phyloP scores from a whole-genome alignment of 495 filamentous ascomycete genomes.

The Aspergillus egyptiacus region DNA sequence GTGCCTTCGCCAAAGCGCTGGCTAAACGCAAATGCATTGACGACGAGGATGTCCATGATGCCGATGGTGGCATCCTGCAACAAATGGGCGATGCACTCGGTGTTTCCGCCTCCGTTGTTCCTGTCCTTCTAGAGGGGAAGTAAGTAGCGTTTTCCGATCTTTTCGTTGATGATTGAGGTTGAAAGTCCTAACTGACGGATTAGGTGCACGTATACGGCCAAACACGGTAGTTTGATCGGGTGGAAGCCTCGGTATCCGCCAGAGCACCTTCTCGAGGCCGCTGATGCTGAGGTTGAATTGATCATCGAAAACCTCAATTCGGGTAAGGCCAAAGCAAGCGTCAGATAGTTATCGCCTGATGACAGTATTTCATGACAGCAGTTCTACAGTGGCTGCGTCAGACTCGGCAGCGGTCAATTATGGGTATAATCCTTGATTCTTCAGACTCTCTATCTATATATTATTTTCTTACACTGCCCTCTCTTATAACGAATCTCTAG shows the following conservation, averaged over 20 bases:
- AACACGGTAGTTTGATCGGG: constrained; percentile 31
- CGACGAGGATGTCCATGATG: constrained; percentile 25
- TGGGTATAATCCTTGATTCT: too few relatives aligned
- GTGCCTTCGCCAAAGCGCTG: constrained; percentile 32
- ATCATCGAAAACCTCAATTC: background rate
- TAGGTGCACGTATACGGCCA: constrained; percentile 36
- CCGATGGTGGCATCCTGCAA: constrained; percentile 27
- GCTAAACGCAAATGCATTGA: constrained; percentile 31
- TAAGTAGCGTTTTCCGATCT: too few relatives aligned
- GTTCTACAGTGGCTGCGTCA: too few relatives aligned
- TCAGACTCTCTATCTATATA: too few relatives aligned
- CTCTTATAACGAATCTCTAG: too few relatives aligned
- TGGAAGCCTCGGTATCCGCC: constrained; percentile 35
- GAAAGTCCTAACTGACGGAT: too few relatives aligned
- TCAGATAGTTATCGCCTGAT: too few relatives aligned
- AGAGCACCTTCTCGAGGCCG: constrained; percentile 31
- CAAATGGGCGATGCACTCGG: constrained; percentile 34
- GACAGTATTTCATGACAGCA: too few relatives aligned
- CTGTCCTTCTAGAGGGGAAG: constrained; percentile 34
- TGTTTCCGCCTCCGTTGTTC: constrained; percentile 24
- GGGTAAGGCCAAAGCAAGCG: too few relatives aligned
- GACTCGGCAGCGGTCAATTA: too few relatives aligned
- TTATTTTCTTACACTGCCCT: too few relatives aligned
- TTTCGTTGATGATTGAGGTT: background rate
- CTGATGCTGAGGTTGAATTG: background rate